Evolutionary conservation across 352 stramenopile species (phyloP).

Genomic region (Poterioochromonas sp.): DNA sequence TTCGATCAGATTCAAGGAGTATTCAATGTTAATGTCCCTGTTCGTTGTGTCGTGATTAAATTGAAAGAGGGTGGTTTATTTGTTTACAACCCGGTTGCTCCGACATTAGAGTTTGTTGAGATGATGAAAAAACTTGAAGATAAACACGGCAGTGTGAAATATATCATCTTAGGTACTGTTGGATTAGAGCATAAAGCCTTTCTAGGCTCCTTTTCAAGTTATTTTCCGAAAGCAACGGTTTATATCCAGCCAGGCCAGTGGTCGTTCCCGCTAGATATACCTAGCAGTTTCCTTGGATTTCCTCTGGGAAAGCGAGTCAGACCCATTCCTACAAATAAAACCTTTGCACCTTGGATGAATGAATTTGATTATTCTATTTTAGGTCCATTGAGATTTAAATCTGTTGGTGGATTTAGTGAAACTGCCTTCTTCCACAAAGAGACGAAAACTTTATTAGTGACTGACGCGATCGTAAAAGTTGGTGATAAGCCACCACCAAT

Average conservation of each 20-base stretch:
- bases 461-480: neutral
- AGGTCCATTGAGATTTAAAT: neutral
- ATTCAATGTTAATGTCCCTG: constrained; percentile 10
- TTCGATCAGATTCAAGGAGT: constrained; percentile 55
- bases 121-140: neutral
- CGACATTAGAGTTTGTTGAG: neutral
- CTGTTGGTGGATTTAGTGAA: constrained; percentile 17
- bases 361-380: neutral
- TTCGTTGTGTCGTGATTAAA: neutral
- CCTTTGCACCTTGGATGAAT: neutral
- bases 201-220: neutral
- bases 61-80: neutral
- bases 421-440: neutral
- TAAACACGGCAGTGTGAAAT: neutral
- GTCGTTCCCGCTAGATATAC: constrained; percentile 12
- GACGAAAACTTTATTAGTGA: constrained; percentile 8
- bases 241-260: neutral
- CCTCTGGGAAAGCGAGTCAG: neutral
- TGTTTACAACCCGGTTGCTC: constrained; percentile 22
- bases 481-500: neutral
- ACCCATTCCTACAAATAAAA: neutral
- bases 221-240: constrained; percentile 1
- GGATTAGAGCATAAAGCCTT: constrained; percentile 21
- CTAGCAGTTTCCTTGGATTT: neutral
- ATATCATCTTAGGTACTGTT: neutral